These are phyloP conservation scores for Murraya koenigii DNA, from an alignment of 345 rosid genomes.

Conservation along the genomic window DNA sequence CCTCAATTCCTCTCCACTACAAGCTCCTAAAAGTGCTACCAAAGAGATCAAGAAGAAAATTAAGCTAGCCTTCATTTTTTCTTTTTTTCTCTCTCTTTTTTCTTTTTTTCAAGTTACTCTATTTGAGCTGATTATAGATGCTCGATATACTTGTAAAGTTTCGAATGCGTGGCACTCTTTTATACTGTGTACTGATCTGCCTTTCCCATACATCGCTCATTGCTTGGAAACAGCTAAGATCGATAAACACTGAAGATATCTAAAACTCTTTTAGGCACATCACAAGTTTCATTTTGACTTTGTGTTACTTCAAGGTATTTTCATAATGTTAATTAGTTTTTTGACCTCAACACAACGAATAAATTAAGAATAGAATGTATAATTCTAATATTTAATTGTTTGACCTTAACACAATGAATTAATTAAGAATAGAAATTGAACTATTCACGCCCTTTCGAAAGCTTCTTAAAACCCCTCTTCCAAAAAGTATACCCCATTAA, in stretches of 20 bases:
- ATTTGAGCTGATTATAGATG: neutral
- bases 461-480: too few species aligned
- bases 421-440: neutral
- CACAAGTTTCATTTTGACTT: conserved; percentile 2
- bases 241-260: neutral
- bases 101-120: neutral
- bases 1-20: conserved; percentile 24
- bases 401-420: neutral
- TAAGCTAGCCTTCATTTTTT: neutral
- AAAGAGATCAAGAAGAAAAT: neutral
- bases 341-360: neutral
- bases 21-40: conserved; percentile 6
- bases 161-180: neutral
- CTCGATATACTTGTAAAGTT: neutral
- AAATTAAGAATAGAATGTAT: neutral
- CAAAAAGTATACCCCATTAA: too few species aligned
- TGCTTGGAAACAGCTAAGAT: neutral
- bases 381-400: neutral
- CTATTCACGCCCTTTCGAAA: too few species aligned
- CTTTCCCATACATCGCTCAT: neutral
- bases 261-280: neutral
- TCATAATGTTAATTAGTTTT: neutral
- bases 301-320: neutral
- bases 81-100: neutral
- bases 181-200: neutral